These are phyloP conservation scores for Castanea sativa DNA, from an alignment of 306 rosid species.

Conservation along the genomic window DNA sequence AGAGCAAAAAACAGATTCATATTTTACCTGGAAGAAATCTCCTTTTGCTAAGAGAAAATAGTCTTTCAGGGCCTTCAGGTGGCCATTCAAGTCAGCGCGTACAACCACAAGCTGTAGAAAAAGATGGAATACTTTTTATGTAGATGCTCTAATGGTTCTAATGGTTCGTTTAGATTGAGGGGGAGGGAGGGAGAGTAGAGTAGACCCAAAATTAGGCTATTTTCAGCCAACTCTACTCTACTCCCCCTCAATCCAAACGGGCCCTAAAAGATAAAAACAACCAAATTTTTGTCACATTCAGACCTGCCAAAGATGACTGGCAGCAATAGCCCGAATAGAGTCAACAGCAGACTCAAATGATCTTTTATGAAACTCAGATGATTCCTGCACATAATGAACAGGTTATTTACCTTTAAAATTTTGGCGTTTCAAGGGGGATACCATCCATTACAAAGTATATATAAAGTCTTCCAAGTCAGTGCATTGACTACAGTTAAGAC, in stretches of 20 bases:
- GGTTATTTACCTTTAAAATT: slow-evolving; percentile 6
- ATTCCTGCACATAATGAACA: slow-evolving; percentile 55
- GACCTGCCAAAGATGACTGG: slow-evolving; percentile 99
- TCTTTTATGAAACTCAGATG: slow-evolving; percentile 90
- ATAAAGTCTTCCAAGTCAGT: not conserved
- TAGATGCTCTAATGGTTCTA: slow-evolving; percentile 12
- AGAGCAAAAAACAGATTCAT: slow-evolving; percentile 18
- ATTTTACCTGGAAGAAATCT: slow-evolving; percentile 89
- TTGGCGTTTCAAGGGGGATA: slow-evolving; percentile 2
- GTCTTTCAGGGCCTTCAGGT: slow-evolving; percentile 90
- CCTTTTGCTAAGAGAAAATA: slow-evolving; percentile 98
- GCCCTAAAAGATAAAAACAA: slow-evolving; percentile 6
- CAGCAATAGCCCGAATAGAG: slow-evolving; percentile 85
- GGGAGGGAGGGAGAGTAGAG: no score
- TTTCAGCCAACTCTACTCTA: no score
- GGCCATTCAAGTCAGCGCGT: slow-evolving; percentile 94
- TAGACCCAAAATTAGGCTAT: no score
- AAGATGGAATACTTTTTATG: slow-evolving; percentile 19
- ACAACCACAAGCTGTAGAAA: slow-evolving; percentile 92
- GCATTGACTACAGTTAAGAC: not conserved
- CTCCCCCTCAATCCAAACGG: no score
- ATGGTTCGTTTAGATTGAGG: no score
- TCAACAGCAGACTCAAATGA: slow-evolving; percentile 89
- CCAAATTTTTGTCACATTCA: slow-evolving; percentile 19
- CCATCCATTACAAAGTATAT: slow-evolving; percentile 1